Base-by-base conservation (phyloP, 768 basidiomycete species). In the Lentinula detonsa region DNA sequence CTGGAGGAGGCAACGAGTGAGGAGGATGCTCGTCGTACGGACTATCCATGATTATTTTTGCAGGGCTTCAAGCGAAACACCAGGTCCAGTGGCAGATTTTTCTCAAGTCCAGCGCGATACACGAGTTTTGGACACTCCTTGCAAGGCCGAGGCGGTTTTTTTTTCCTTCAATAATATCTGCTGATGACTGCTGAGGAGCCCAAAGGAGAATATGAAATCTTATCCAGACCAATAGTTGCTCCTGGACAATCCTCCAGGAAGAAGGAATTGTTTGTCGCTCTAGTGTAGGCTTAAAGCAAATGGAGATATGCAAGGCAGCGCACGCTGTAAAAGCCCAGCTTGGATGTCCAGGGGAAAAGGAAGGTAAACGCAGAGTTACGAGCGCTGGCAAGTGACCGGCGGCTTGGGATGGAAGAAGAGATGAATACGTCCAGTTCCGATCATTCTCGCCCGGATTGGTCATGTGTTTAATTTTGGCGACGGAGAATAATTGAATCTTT, bases 1-100 rank as follows among this genome's bases (percentile, higher is more conserved):
- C 28, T 56, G 40, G 55, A 23, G 37, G 55, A 28, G 55, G 55
- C 55, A 56, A 56, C 16, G 55, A 56, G 33, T 56, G 53, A 54
- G 53, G 18, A 5, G 53, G 53, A 54, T 54, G 55, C n/a, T 56
- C 55, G 15, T 56, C 55, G 55, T 56, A 56, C 13, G 55, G 55
- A 33, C 55, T 56, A 39, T 56, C 55, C 55, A 56, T 54, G 11
- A 39, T 54, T 23, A 54, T 39, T 54, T 54, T 56, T 56, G 40
- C 10, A 43, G 23, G 40, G 45, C 28, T 28, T 28, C 8, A 51
- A 51, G 31, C 28, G 34, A 51, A 51, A 51, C 33, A 51, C 34
- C 50, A n/a, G 11, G 50, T 51, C 50, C 50, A 51, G 34, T 48
- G 34, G 28, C 50, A 31, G n/a, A 21, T 28, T 33, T 33, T 16